Evolutionary conservation across 2,329 filamentous ascomycete species (phyloP), one percentile per base, ranked within the genome.

Genomic region (Teratosphaeria destructans): DNA sequence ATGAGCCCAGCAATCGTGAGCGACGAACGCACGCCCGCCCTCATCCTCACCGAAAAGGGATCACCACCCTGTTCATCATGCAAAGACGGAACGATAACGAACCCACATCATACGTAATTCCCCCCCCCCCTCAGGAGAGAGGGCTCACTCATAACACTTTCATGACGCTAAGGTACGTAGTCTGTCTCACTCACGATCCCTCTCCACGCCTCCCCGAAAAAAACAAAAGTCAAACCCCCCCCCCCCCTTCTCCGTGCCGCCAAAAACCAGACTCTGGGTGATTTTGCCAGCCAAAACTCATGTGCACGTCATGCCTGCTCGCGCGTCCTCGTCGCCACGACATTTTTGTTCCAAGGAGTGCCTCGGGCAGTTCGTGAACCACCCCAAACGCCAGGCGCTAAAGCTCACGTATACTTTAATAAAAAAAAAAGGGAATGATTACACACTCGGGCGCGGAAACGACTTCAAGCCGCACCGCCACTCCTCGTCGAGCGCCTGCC

Each of bases 401-500:
- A 49, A 49, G 43, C 43, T 49, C 16, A 49, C 43, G 8, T 5
- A 23, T 5, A 5, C 19, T 5, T 23, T 2, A 23, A 6, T 2
- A 23, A 6, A 49, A 49, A 39, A 5, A n/a, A 16, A 49, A 49
- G 12, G 26, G 43, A 49, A 49, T 49, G 43, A 49, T 19, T 19
- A 19, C 43, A 3, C 19, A 19, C 10, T 19, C 14, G 16, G 43
- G 14, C 43, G 8, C 11, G 11, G 35, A 14, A 39, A 23, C 1
- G 23, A 23, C 23, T 23, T 39, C 35, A 39, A 10, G 34, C 10
- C 39, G n/a, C n/a, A 10, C 19, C 16, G 7, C 12, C 53, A 12
- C 8, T 11, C 27, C 53, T 16, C 5, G 67, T 65, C 29, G 65
- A 65, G 53, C 68, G 67, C 35, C 68, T 59, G 10, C 68, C 68